phyloP scores from a whole-genome alignment of 208 protist species.

The Leishmania turanica region DNA sequence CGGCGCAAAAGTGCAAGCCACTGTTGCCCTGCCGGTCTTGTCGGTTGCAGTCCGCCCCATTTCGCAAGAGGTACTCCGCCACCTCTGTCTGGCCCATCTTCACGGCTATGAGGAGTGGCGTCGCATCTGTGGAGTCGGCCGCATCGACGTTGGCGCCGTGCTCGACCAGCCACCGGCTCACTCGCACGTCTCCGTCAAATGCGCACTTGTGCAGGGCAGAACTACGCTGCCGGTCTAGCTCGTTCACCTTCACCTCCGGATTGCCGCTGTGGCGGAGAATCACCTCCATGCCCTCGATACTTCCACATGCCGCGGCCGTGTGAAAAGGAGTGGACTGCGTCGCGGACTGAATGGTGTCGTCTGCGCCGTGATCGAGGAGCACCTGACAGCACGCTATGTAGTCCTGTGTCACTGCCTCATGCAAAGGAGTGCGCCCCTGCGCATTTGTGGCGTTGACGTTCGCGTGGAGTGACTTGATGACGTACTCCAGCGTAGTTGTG shows the following conservation, averaged over 20 bases:
- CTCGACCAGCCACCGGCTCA: constrained; percentile 88
- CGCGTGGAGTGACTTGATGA: constrained; percentile 63
- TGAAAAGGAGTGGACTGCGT: constrained; percentile 92
- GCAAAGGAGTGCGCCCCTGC: constrained; percentile 87
- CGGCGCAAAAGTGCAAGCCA: constrained; percentile 84
- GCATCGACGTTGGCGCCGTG: constrained; percentile 86
- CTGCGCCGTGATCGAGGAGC: constrained; percentile 80
- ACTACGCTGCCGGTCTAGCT: constrained; percentile 79
- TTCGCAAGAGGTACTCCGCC: constrained; percentile 72
- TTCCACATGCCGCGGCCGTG: constrained; percentile 88
- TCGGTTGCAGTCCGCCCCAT: constrained; percentile 72
- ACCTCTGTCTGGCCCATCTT: constrained; percentile 89
- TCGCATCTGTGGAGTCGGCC: constrained; percentile 65
- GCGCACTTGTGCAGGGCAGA: constrained; percentile 92
- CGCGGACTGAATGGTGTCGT: constrained; percentile 80
- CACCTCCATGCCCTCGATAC: constrained; percentile 89
- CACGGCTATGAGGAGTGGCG: constrained; percentile 88
- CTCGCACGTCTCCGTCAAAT: constrained; percentile 89
- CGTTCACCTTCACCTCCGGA: constrained; percentile 75
- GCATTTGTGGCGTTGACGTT: constrained; percentile 81
- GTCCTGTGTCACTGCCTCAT: constrained; percentile 87
- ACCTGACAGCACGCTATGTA: constrained; percentile 81
- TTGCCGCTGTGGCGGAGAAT: constrained; percentile 74
- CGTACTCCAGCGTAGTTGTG: constrained; percentile 64
- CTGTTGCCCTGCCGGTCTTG: constrained; percentile 79